These are phyloP conservation scores for Aspergillus sp. DNA, from an alignment of 2,329 filamentous ascomycete species.

Conservation along the genomic window DNA sequence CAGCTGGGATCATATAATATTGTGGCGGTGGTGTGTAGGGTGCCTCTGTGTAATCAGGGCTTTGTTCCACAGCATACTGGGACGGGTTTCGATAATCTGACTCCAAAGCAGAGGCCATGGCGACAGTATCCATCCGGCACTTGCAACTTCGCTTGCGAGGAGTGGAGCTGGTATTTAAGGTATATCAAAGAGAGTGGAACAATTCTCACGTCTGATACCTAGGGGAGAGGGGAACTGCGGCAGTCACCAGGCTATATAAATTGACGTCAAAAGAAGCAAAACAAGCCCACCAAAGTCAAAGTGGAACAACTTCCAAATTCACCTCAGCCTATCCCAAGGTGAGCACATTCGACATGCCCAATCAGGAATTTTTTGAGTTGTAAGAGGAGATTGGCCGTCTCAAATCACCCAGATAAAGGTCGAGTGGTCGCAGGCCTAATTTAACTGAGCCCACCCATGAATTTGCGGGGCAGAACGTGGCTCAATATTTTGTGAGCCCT, in stretches of 20 bases:
- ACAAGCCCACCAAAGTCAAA: not conserved
- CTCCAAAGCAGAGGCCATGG: not conserved
- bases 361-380: not conserved
- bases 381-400: not conserved
- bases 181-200: not conserved
- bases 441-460: not conserved
- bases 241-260: not conserved
- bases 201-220: not conserved
- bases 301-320: not conserved
- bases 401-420: slow-evolving; percentile 4
- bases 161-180: not conserved
- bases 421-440: not conserved
- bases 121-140: not conserved
- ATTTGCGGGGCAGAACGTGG: slow-evolving; percentile 2
- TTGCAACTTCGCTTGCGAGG: not conserved
- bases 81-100: not conserved
- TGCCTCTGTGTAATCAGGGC: not conserved
- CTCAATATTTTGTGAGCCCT: not conserved
- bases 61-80: not conserved
- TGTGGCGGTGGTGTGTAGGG: not conserved
- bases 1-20: not conserved
- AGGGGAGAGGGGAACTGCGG: not conserved
- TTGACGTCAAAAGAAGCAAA: slow-evolving; percentile 8
- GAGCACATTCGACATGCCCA: not conserved
- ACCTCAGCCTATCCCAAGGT: not conserved